phyloP scores from a whole-genome alignment of 495 filamentous ascomycete species.

The Saxispiralis lemnorum region DNA sequence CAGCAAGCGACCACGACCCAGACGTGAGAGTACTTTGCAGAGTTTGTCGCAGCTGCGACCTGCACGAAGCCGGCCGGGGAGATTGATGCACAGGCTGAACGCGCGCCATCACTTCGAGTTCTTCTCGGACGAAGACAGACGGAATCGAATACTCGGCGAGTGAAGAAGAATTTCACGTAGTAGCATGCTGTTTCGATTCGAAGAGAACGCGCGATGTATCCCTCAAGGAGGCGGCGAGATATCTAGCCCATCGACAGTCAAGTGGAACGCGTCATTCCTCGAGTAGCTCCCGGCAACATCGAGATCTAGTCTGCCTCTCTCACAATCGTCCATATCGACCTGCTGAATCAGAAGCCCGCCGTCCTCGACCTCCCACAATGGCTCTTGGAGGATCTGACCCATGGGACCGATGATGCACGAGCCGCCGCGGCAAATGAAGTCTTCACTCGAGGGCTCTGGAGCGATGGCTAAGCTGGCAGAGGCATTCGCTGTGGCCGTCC shows the following conservation, averaged over 20 bases:
- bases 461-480: neutral
- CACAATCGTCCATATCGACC: slow-evolving; percentile 47
- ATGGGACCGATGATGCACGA: slow-evolving; percentile 66
- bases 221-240: slow-evolving; percentile 49
- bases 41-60: too few species aligned
- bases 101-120: too few species aligned
- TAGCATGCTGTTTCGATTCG: too few species aligned
- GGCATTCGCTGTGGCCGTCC: neutral
- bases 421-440: slow-evolving; percentile 52
- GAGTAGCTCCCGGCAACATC: slow-evolving; percentile 68
- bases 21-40: too few species aligned
- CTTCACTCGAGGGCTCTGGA: slow-evolving; percentile 16
- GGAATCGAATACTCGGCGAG: too few species aligned
- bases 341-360: slow-evolving; percentile 32
- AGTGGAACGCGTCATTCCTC: slow-evolving; percentile 64
- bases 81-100: too few species aligned
- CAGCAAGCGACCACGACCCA: too few species aligned
- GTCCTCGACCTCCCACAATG: slow-evolving; percentile 67
- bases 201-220: neutral
- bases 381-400: slow-evolving; percentile 60
- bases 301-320: slow-evolving; percentile 41
- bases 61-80: too few species aligned
- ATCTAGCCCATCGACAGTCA: slow-evolving; percentile 59
- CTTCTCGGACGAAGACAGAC: too few species aligned
- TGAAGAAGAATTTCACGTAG: too few species aligned